Conservation (phyloP, 2,329 filamentous ascomycete species). For the Sclerotinia nivalis region DNA sequence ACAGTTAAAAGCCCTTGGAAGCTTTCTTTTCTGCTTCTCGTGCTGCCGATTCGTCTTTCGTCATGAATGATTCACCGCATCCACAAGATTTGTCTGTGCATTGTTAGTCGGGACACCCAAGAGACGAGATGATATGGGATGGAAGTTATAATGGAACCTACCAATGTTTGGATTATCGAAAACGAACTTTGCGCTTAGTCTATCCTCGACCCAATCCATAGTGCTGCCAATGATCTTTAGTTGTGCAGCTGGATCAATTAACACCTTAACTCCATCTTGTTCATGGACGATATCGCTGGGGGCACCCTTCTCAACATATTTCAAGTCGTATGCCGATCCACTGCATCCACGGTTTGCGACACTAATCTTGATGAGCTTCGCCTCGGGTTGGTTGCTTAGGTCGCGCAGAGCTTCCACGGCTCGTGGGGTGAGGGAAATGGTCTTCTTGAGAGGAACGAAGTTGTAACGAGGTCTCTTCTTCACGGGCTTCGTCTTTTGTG, state of each 20-base stretch:
- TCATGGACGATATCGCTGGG: constrained; percentile 89
- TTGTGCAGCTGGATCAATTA: constrained; percentile 95
- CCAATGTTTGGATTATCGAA: constrained; percentile 98
- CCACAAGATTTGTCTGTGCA: constrained; percentile 86
- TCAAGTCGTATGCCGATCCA: constrained; percentile 87
- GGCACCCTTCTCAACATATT: constrained; percentile 90
- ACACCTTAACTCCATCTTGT: constrained; percentile 91
- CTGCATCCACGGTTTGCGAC: constrained; percentile 94
- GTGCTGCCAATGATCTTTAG: constrained; percentile 98
- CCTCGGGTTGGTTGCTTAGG: constrained; percentile 80
- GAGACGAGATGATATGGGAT: neutral
- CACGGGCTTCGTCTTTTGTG: constrained; percentile 63
- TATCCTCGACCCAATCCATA: constrained; percentile 99
- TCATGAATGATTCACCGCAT: constrained; percentile 95
- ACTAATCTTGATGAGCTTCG: constrained; percentile 90
- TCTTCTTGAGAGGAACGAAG: constrained; percentile 81
- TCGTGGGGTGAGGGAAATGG: constrained; percentile 78
- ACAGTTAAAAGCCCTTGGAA: constrained; percentile 3
- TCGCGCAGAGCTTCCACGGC: constrained; percentile 77
- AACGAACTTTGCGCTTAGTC: constrained; percentile 86
- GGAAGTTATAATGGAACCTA: constrained; percentile 53
- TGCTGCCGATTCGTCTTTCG: constrained; percentile 41
- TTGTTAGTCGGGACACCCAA: neutral
- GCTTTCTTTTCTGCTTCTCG: constrained; percentile 16
- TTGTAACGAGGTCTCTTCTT: constrained; percentile 59